Evolutionary conservation across 257 asterid species (phyloP).

Genomic region (Solanum lycopersicoides): DNA sequence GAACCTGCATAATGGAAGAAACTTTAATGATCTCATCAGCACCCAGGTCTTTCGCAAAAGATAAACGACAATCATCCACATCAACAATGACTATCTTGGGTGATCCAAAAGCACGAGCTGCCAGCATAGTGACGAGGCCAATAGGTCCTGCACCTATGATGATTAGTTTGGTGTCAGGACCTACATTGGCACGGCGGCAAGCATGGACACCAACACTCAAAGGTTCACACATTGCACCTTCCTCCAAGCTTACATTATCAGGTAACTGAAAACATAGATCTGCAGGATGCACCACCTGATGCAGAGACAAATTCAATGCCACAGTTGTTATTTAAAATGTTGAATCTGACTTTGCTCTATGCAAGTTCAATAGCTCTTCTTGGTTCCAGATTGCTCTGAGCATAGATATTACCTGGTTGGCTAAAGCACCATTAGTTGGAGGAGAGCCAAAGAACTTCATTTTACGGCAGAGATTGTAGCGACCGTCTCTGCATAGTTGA

Average conservation of each 20-base stretch:
- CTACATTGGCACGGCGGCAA: slow-evolving; percentile 69
- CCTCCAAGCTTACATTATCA: slow-evolving; percentile 77
- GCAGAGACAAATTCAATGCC: neutral
- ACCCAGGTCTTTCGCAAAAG: slow-evolving; percentile 68
- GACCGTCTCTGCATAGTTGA: slow-evolving; percentile 16
- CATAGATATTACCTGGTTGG: slow-evolving; percentile 21
- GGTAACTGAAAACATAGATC: slow-evolving; percentile 73
- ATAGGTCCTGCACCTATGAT: slow-evolving; percentile 89
- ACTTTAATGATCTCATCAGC: slow-evolving; percentile 67
- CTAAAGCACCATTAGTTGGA: slow-evolving; percentile 30
- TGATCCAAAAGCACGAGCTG: slow-evolving; percentile 83
- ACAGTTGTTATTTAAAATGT: neutral
- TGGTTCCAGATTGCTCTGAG: neutral
- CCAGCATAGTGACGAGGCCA: slow-evolving; percentile 69
- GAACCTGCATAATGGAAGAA: slow-evolving; percentile 41
- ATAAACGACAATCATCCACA: slow-evolving; percentile 58
- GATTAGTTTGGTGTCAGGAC: slow-evolving; percentile 68
- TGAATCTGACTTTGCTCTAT: too few species aligned
- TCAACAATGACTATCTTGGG: slow-evolving; percentile 65
- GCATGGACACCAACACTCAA: slow-evolving; percentile 86
- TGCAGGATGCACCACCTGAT: slow-evolving; percentile 58
- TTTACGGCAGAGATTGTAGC: slow-evolving; percentile 18
- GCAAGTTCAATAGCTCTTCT: too few species aligned
- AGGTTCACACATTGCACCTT: slow-evolving; percentile 92
- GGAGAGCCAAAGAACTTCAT: slow-evolving; percentile 34